Base-by-base conservation (phyloP, 208 protist genomes). In the Willaertia magna region DNA sequence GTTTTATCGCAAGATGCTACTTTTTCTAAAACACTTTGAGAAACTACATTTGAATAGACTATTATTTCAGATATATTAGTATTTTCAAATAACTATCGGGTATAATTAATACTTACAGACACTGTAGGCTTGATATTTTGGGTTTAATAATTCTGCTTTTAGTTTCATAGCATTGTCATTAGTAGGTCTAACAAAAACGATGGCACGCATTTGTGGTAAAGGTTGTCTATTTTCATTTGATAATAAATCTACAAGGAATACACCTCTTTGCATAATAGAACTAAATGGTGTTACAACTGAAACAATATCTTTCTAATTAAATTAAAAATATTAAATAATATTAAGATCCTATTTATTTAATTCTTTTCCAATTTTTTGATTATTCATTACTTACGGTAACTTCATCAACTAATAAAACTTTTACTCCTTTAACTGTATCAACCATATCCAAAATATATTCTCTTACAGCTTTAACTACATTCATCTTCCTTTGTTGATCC, bases 171-270 rank as follows among this genome's bases (percentile, higher is more conserved):
- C 16, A 39, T 95, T 98, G 26, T 93, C 87, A 18, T 86, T 49
- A 3, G 95, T 97, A 18, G 97, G 97, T 7, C 97, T 92, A 67
- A 96, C 91, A 81, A 96, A 96, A 30, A 95, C 91, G 84, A 97
- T 90, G 78, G 92, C 95, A 30, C 94, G 96, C 89, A 99, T 91
- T 86, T 96, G 94, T 81, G 92, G 92, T 93, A 99, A 97, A 75
- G 87, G 55, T 59, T 96, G 93, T 40, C 95, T 90, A 74, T 93
- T 91, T 1, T 85, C 40, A 20, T 86, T 90, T 42, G 94, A 88
- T 34, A 99, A 85, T 0, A 91, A 87, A 86, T 98, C 96, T 55
- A 99, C 93, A 34, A 99, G 90, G 86, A 97, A 99, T 1, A 99
- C 96, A 74, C 96, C 94, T 84, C 96, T 94, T 83, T 97, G 92